Percentiles rank a stretch among this genome's conserved stretches.
phyloP scores from a whole-genome alignment of 495 filamentous ascomycete genomes.

The Cercophora newfieldiana region DNA sequence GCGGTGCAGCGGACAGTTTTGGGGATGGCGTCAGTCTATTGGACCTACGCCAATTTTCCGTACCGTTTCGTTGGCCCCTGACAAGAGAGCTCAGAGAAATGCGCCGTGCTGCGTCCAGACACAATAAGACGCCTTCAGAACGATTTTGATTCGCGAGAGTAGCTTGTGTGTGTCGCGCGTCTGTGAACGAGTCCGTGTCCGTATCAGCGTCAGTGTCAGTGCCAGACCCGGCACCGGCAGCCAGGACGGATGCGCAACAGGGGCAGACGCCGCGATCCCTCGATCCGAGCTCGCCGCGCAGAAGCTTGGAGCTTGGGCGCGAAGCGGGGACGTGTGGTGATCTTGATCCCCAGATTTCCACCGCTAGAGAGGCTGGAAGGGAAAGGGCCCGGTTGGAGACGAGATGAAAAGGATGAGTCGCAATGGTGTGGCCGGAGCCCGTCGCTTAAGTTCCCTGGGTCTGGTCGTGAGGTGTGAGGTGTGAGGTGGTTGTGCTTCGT shows the following conservation, averaged over 20 bases:
- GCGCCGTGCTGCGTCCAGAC: slow-evolving; percentile 17
- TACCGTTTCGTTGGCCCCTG: slow-evolving; percentile 18
- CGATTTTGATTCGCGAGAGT: slow-evolving; percentile 29
- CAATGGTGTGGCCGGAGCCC: slow-evolving; percentile 11
- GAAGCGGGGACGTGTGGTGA: slow-evolving; percentile 16
- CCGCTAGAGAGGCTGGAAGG: slow-evolving; percentile 11
- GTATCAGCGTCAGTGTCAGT: slow-evolving; percentile 28
- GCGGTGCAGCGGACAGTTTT: slow-evolving; percentile 11
- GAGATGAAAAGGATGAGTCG: slow-evolving; percentile 21
- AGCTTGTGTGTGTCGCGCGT: slow-evolving; percentile 25
- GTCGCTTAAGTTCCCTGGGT: not conserved
- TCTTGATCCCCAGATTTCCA: slow-evolving; percentile 21
- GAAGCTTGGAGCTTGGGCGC: slow-evolving; percentile 1
- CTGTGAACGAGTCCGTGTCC: slow-evolving; percentile 23
- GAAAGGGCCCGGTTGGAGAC: slow-evolving; percentile 16
- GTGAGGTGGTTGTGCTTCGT: no score
- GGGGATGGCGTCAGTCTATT: slow-evolving; percentile 23
- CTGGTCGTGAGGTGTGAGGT: no score
- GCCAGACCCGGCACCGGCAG: slow-evolving; percentile 21
- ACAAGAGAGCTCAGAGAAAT: slow-evolving; percentile 12
- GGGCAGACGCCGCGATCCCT: slow-evolving; percentile 6
- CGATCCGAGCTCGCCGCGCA: slow-evolving; percentile 1
- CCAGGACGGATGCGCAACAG: slow-evolving; percentile 15
- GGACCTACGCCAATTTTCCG: slow-evolving; percentile 18
- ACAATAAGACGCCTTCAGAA: slow-evolving; percentile 28